Percentiles rank a stretch among this genome's conserved stretches.
These are phyloP conservation scores for Pleurostoma richardsiae DNA, from an alignment of 2,329 filamentous ascomycete species.

Conservation along the genomic window DNA sequence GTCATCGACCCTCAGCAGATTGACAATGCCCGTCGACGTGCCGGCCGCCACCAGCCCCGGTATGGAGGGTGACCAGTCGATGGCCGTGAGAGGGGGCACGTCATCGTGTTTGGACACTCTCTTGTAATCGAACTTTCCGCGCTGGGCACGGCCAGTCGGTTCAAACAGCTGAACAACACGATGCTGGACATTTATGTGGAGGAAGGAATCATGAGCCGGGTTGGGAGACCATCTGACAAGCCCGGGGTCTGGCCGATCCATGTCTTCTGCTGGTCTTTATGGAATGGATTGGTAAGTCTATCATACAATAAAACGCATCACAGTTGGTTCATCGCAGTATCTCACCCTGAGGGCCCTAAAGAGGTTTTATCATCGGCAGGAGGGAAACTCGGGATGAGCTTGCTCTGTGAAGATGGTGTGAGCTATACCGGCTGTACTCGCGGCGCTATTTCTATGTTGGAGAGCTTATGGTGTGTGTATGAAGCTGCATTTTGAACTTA, in stretches of 20 bases:
- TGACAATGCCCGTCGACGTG: constrained; percentile 69
- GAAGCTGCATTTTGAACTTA: too few species aligned
- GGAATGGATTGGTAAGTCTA: constrained; percentile 9
- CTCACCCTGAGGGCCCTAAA: too few species aligned
- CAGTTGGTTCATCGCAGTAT: too few species aligned
- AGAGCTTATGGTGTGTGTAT: too few species aligned
- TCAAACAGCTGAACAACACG: constrained; percentile 59
- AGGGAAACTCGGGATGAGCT: too few species aligned
- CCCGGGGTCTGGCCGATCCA: constrained; percentile 58
- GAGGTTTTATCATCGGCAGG: too few species aligned
- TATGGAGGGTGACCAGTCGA: constrained; percentile 61
- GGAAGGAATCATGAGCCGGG: constrained; percentile 51
- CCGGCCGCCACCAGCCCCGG: constrained; percentile 69
- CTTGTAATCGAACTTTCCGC: constrained; percentile 51
- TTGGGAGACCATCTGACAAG: constrained; percentile 64
- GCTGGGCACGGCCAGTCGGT: constrained; percentile 53
- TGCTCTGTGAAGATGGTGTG: too few species aligned
- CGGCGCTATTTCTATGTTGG: too few species aligned
- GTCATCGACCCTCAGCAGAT: constrained; percentile 68
- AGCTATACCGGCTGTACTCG: too few species aligned
- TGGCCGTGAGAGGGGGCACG: constrained; percentile 58
- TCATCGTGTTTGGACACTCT: constrained; percentile 57
- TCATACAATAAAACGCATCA: too few species aligned
- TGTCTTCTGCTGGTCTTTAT: constrained; percentile 19
- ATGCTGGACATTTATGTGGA: constrained; percentile 61